A percentile compares a stretch with the other conserved stretches of the same genome.
These are phyloP conservation scores for Neoboletus subvelutipes DNA, from an alignment of 768 basidiomycete genomes.

Conservation along the genomic window DNA sequence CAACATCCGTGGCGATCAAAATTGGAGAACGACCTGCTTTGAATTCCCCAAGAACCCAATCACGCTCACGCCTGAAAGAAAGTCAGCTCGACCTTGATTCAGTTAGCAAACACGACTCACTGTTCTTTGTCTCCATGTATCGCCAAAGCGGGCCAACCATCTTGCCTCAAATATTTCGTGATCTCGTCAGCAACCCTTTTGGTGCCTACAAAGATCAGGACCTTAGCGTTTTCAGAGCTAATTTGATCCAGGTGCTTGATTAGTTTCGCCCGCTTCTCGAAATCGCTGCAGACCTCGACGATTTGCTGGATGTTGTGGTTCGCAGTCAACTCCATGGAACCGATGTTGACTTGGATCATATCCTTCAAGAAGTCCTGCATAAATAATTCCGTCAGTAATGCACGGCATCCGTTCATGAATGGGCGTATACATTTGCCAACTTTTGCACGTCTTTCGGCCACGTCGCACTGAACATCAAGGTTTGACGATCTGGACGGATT, in stretches of 20 bases:
- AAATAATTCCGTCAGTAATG: constrained; percentile 4
- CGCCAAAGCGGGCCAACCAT: constrained; percentile 99
- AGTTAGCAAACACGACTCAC: constrained; percentile 45
- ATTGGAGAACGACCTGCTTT: constrained; percentile 97
- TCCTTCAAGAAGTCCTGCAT: constrained; percentile 89
- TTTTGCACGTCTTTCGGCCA: constrained; percentile 99
- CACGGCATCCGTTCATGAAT: background rate
- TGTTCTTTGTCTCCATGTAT: constrained; percentile 99
- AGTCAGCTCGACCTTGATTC: background rate
- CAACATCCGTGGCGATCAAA: constrained; percentile 98
- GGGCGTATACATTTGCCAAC: constrained; percentile 70
- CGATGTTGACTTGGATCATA: constrained; percentile 98
- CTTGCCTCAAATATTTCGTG: constrained; percentile 95
- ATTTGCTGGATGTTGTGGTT: constrained; percentile 98
- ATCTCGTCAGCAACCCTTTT: constrained; percentile 98
- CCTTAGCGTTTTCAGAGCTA: constrained; percentile 95
- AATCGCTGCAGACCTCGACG: constrained; percentile 95
- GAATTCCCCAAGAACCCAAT: constrained; percentile 98
- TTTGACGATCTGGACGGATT: constrained; percentile 97
- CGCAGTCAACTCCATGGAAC: constrained; percentile 96
- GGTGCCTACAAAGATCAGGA: constrained; percentile 97
- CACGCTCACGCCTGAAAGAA: constrained; percentile 80
- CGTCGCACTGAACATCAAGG: constrained; percentile 98
- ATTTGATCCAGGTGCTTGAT: constrained; percentile 98
- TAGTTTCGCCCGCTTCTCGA: constrained; percentile 94